Percentiles rank a stretch among this genome's conserved stretches.
Conservation (phyloP, 1,139 yeast species). For the Blastobotrys elegans region DNA sequence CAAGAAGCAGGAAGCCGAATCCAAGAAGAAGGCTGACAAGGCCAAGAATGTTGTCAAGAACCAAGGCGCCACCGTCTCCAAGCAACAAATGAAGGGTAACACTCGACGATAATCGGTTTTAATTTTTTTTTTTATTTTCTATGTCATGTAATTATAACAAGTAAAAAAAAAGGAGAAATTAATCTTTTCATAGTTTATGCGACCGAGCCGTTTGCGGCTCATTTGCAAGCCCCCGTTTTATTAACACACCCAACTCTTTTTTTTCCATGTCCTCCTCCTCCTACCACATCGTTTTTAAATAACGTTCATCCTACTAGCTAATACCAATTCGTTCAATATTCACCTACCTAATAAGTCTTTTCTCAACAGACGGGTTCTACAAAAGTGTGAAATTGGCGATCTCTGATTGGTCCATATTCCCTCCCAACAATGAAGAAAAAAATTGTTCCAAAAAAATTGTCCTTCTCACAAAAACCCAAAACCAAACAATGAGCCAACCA, state of each 20-base stretch:
- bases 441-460: conserved; percentile 1
- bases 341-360: too few relatives aligned
- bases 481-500: conserved; percentile 8
- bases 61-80: conserved; percentile 63
- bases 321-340: too few relatives aligned
- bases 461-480: neutral
- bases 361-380: too few relatives aligned
- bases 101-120: conserved; percentile 15
- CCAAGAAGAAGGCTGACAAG: conserved; percentile 91
- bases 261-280: too few relatives aligned
- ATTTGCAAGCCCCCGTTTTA: too few relatives aligned
- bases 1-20: conserved; percentile 90
- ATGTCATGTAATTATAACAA: conserved; percentile 4
- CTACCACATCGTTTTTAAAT: too few relatives aligned
- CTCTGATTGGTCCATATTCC: conserved; percentile 9
- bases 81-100: conserved; percentile 39
- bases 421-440: neutral
- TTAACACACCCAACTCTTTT: too few relatives aligned
- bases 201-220: too few relatives aligned
- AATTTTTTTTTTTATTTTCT: neutral
- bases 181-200: too few relatives aligned
- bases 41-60: conserved; percentile 79
- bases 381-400: neutral
- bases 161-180: too few relatives aligned
- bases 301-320: too few relatives aligned